Evolutionary conservation across 371 early-diverging fungal species (phyloP).

Genomic region (Conidiobolus incongruus): DNA sequence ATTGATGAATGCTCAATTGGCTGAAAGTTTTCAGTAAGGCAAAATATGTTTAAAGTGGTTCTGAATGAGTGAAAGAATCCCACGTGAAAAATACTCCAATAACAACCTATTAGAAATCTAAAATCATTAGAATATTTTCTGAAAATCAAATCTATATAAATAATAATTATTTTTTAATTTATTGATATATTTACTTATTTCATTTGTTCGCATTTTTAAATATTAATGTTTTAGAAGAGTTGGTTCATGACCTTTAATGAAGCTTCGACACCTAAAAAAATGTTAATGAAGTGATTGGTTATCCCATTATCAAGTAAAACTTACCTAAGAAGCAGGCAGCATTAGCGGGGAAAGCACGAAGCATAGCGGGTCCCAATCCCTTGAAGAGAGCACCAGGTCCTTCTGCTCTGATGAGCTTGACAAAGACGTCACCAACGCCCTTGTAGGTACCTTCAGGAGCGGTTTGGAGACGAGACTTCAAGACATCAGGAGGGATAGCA

Average conservation of each 20-base stretch:
- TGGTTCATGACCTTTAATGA: conserved; percentile 5
- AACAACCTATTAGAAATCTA: no score
- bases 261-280: conserved; percentile 7
- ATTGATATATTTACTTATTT: no score
- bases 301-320: background rate
- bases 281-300: background rate
- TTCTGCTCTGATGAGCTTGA: conserved; percentile 64
- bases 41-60: no score
- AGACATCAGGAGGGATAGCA: conserved; percentile 76
- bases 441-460: conserved; percentile 86
- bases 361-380: conserved; percentile 89
- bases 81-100: no score
- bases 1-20: no score
- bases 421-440: conserved; percentile 57
- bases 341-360: conserved; percentile 89
- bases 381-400: conserved; percentile 85
- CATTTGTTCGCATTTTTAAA: no score
- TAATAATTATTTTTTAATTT: no score
- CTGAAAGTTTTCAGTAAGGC: no score
- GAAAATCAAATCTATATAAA: no score
- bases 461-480: conserved; percentile 94
- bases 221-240: conserved; percentile 4
- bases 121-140: no score
- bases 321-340: conserved; percentile 24
- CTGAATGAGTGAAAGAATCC: no score